These are phyloP conservation scores for Ceratopteris richardii DNA, from an alignment of 75 land plant species.

Conservation along the genomic window DNA sequence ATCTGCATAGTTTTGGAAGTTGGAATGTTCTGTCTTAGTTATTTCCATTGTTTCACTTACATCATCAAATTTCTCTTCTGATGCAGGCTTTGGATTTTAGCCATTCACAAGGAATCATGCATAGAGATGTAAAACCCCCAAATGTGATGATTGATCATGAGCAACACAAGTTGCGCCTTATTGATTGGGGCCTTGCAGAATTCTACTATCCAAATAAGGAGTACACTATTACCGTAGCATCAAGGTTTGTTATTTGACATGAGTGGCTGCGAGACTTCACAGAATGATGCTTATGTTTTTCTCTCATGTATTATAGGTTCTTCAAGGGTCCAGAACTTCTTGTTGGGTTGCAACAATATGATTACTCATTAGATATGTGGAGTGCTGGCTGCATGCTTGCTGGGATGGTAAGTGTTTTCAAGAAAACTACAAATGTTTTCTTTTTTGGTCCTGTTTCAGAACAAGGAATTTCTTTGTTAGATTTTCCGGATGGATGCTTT, in stretches of 20 bases:
- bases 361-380: conserved; percentile 37
- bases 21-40: no score
- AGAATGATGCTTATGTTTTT: no score
- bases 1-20: no score
- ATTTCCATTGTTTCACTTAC: no score
- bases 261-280: no score
- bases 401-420: conserved; percentile 17
- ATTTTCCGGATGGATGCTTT: conserved; percentile 17
- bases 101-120: conserved; percentile 29
- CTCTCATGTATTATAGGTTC: no score
- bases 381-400: conserved; percentile 38
- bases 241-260: conserved; percentile 3
- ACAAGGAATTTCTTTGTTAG: no score
- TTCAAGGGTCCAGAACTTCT: conserved; percentile 86
- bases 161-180: conserved; percentile 19
- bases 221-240: conserved; percentile 9
- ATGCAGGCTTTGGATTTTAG: conserved; percentile 21
- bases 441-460: no score
- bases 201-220: conserved; percentile 33
- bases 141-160: conserved; percentile 32
- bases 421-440: no score
- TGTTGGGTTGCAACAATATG: conserved; percentile 24
- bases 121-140: conserved; percentile 23
- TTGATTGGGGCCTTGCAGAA: conserved; percentile 31
- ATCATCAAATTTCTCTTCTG: no score